phyloP scores from a whole-genome alignment of 371 early-diverging fungal genomes.

The Mucor velutinosus region DNA sequence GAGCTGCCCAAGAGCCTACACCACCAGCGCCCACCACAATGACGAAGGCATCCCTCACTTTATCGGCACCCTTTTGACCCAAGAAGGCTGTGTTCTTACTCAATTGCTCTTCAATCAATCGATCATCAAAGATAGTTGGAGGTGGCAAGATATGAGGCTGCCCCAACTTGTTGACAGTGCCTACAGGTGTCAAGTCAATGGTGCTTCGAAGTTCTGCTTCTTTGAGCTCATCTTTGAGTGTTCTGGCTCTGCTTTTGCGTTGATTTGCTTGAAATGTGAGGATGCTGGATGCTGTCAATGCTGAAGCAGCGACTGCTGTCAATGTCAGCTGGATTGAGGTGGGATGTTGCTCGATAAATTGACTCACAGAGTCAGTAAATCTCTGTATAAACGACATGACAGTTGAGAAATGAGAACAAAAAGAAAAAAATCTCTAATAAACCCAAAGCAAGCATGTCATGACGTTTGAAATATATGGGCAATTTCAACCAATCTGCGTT shows the following conservation, averaged over 20 bases:
- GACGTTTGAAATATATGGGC: not conserved
- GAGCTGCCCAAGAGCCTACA: slow-evolving; percentile 90
- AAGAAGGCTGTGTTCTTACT: slow-evolving; percentile 84
- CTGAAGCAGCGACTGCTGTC: slow-evolving; percentile 66
- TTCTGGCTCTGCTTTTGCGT: slow-evolving; percentile 41
- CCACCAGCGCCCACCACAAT: slow-evolving; percentile 96
- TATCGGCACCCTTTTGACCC: slow-evolving; percentile 73
- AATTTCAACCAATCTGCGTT: not conserved
- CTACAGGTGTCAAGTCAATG: slow-evolving; percentile 28
- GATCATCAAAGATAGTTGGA: slow-evolving; percentile 47
- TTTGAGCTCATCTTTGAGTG: slow-evolving; percentile 47
- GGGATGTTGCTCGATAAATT: slow-evolving; percentile 21
- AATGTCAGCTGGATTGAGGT: slow-evolving; percentile 31
- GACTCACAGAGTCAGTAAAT: slow-evolving; percentile 13
- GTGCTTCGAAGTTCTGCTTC: slow-evolving; percentile 19
- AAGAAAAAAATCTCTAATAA: not conserved
- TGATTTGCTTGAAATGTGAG: slow-evolving; percentile 44
- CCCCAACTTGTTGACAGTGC: slow-evolving; percentile 10
- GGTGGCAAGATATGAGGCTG: not conserved
- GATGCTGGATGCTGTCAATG: slow-evolving; percentile 57
- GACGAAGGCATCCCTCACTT: slow-evolving; percentile 77
- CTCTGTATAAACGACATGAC: slow-evolving; percentile 14
- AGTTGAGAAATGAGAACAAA: not conserved
- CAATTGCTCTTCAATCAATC: slow-evolving; percentile 83
- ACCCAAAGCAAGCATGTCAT: not conserved